phyloP scores from a whole-genome alignment of 768 basidiomycete species.

The Russula earlei region DNA sequence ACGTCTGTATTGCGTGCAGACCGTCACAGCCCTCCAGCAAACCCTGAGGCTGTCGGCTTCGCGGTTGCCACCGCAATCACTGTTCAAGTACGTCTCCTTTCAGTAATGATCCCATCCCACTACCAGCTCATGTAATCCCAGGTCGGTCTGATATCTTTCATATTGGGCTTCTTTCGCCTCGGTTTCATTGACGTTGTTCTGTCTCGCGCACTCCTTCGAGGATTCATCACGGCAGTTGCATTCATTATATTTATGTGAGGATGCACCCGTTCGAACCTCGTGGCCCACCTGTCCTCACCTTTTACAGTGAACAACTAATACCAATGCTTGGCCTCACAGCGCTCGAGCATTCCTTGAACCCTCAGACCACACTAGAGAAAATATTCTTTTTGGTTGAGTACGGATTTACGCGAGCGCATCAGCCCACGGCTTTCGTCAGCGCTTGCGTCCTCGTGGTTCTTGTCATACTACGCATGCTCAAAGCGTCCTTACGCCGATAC shows the following conservation, averaged over 20 bases:
- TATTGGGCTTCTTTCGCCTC: slow-evolving; percentile 78
- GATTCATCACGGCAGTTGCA: slow-evolving; percentile 80
- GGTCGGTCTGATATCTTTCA: slow-evolving; percentile 79
- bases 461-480: slow-evolving; percentile 49
- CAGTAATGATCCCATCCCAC: not conserved
- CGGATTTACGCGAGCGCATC: slow-evolving; percentile 46
- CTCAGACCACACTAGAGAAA: slow-evolving; percentile 68
- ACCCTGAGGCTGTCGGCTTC: slow-evolving; percentile 47
- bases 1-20: slow-evolving; percentile 45
- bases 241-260: slow-evolving; percentile 77
- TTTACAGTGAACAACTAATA: slow-evolving; percentile 64
- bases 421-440: slow-evolving; percentile 63
- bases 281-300: not conserved
- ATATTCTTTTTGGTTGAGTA: slow-evolving; percentile 61
- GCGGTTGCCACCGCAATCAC: slow-evolving; percentile 75
- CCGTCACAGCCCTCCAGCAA: slow-evolving; percentile 25
- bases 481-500: slow-evolving; percentile 41
- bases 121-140: slow-evolving; percentile 23
- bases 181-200: slow-evolving; percentile 93
- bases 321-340: slow-evolving; percentile 79
- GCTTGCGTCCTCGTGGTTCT: slow-evolving; percentile 60
- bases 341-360: slow-evolving; percentile 45
- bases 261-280: not conserved
- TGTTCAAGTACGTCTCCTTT: slow-evolving; percentile 48
- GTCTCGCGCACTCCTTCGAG: slow-evolving; percentile 77